These are phyloP conservation scores for Zalaria obscura DNA, from an alignment of 2,329 filamentous ascomycete species.

Conservation along the genomic window DNA sequence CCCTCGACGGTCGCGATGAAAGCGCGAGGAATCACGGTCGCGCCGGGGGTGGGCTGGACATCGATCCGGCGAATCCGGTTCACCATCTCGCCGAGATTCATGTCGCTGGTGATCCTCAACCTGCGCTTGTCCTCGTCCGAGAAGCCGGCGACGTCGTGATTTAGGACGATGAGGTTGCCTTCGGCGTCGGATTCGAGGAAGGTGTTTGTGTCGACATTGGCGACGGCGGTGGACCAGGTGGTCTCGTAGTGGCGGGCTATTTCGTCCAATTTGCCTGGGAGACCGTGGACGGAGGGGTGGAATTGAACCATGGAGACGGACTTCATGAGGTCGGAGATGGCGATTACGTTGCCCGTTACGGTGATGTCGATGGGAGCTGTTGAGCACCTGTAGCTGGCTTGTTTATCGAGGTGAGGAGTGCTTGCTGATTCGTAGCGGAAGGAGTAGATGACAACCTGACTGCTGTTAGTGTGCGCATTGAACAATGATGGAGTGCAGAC, in stretches of 20 bases:
- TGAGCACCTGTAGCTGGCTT: conserved; percentile 65
- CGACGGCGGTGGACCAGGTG: conserved; percentile 68
- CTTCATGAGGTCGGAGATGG: conserved; percentile 88
- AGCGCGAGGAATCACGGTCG: conserved; percentile 63
- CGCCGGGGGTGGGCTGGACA: conserved; percentile 48
- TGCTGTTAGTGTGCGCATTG: conserved; percentile 7
- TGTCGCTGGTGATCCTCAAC: conserved; percentile 63
- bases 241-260: conserved; percentile 68
- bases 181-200: conserved; percentile 79
- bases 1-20: conserved; percentile 89
- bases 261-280: conserved; percentile 54
- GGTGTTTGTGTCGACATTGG: conserved; percentile 54
- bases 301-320: conserved; percentile 70
- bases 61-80: conserved; percentile 70
- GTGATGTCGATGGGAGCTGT: conserved; percentile 74
- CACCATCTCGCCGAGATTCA: conserved; percentile 83
- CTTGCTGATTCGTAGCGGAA: conserved; percentile 40
- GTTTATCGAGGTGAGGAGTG: conserved; percentile 46
- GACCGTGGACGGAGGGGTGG: conserved; percentile 35
- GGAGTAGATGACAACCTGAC: conserved; percentile 44
- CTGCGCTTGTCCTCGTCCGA: conserved; percentile 58
- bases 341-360: conserved; percentile 60
- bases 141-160: conserved; percentile 56
- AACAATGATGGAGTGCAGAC: conserved; percentile 10
- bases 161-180: conserved; percentile 74